Evolutionary conservation across 2,329 filamentous ascomycete species (phyloP).

Genomic region (Lasiodiplodia sp.): DNA sequence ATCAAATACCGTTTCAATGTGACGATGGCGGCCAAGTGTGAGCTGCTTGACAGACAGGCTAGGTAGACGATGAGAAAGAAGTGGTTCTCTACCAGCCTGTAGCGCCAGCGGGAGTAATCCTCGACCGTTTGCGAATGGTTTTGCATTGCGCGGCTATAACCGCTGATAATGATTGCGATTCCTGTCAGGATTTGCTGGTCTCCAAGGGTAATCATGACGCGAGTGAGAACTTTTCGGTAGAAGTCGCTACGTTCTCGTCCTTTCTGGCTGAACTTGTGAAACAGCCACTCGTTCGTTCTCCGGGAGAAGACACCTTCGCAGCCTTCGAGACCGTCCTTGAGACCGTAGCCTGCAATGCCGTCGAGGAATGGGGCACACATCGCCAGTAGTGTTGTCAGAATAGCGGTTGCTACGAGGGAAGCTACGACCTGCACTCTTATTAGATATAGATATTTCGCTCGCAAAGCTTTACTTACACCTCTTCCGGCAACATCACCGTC

Average conservation of each 20-base stretch:
- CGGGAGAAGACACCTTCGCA: constrained; percentile 6
- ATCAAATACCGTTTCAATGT: constrained; percentile 42
- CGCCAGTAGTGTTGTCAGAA: constrained; percentile 39
- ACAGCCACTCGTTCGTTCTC: constrained; percentile 33
- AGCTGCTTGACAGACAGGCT: constrained; percentile 41
- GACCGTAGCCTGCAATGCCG: constrained; percentile 36
- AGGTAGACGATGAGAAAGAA: constrained; percentile 39
- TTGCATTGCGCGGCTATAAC: constrained; percentile 28
- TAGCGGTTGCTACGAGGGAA: constrained; percentile 41
- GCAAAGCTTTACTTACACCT: neutral
- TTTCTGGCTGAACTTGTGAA: constrained; percentile 41
- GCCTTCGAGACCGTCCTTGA: neutral
- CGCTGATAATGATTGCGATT: constrained; percentile 40
- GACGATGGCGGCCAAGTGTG: constrained; percentile 43
- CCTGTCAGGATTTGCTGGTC: constrained; percentile 44
- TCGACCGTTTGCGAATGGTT: neutral
- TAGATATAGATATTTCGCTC: neutral
- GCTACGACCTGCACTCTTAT: constrained; percentile 37
- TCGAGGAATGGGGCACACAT: constrained; percentile 45
- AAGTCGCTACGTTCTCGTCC: neutral
- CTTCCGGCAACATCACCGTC: neutral
- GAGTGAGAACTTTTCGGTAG: constrained; percentile 42
- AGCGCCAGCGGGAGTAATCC: neutral
- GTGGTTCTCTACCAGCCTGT: constrained; percentile 6
- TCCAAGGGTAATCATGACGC: constrained; percentile 42